phyloP scores from a whole-genome alignment of 352 stramenopile genomes.

The Phytopythium montanum region DNA sequence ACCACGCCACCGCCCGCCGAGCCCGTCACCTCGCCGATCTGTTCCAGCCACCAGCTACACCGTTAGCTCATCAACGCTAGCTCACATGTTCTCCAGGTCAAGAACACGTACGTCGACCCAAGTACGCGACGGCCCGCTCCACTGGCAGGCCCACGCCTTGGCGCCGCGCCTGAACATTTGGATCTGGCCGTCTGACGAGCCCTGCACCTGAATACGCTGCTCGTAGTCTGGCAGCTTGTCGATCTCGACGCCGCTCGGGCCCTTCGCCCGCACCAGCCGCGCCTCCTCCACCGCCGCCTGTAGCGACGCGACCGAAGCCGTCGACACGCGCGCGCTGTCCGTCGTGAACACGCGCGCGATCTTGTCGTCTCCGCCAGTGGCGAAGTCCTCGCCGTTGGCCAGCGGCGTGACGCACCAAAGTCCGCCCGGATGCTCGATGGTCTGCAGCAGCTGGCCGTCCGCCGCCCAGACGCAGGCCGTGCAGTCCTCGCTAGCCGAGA shows the following conservation, averaged over 20 bases:
- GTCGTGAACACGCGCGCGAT: slow-evolving; percentile 89
- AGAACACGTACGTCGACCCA: slow-evolving; percentile 93
- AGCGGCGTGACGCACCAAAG: slow-evolving; percentile 84
- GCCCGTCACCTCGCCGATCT: slow-evolving; percentile 87
- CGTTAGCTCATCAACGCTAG: not conserved
- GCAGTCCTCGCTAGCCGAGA: slow-evolving; percentile 83
- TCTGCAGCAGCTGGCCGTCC: slow-evolving; percentile 60
- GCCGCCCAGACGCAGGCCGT: slow-evolving; percentile 70
- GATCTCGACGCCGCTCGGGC: slow-evolving; percentile 92
- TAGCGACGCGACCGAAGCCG: slow-evolving; percentile 51
- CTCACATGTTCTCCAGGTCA: not conserved
- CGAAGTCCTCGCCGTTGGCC: slow-evolving; percentile 84
- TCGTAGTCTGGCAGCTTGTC: slow-evolving; percentile 94
- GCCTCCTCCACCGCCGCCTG: slow-evolving; percentile 65
- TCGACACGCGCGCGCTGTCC: slow-evolving; percentile 63
- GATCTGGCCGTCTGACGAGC: slow-evolving; percentile 92
- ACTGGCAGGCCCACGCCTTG: slow-evolving; percentile 95
- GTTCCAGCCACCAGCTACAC: not conserved
- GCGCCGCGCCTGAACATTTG: slow-evolving; percentile 95
- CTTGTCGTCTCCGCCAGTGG: slow-evolving; percentile 94
- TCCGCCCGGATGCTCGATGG: slow-evolving; percentile 78
- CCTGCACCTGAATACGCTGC: slow-evolving; percentile 56
- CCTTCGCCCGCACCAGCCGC: slow-evolving; percentile 52
- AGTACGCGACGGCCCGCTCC: slow-evolving; percentile 84
- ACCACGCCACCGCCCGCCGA: slow-evolving; percentile 84